phyloP scores from a whole-genome alignment of 768 basidiomycete species.

The Termitomyces sp. region DNA sequence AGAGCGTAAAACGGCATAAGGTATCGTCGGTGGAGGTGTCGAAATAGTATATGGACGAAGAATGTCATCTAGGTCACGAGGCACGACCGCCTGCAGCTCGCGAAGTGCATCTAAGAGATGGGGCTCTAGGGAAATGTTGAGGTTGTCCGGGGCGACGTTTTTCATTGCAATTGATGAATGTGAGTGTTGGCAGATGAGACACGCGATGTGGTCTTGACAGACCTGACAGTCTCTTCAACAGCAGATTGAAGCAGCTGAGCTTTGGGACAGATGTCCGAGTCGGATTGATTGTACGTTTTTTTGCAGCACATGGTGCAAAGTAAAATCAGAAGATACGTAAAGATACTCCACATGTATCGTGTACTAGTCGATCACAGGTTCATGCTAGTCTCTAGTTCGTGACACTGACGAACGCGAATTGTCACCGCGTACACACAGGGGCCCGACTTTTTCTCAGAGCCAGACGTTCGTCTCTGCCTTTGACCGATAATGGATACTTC shows the following conservation, averaged over 20 bases:
- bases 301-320: not conserved
- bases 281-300: not conserved
- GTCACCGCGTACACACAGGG: not conserved
- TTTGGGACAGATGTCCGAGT: not conserved
- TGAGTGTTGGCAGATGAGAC: slow-evolving; percentile 10
- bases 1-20: slow-evolving; percentile 51
- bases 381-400: not conserved
- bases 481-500: slow-evolving; percentile 7
- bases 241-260: too few species aligned
- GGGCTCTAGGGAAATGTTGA: slow-evolving; percentile 64
- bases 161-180: slow-evolving; percentile 15
- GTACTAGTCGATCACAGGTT: not conserved
- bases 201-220: not conserved
- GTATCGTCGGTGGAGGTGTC: slow-evolving; percentile 41
- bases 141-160: slow-evolving; percentile 18
- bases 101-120: slow-evolving; percentile 50
- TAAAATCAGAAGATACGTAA: not conserved
- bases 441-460: not conserved
- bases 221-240: not conserved
- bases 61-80: slow-evolving; percentile 34
- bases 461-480: not conserved
- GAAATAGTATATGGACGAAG: slow-evolving; percentile 34
- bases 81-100: slow-evolving; percentile 40
- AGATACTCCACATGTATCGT: not conserved
- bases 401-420: too few species aligned